Evolutionary conservation across 2,329 filamentous ascomycete genomes (phyloP), one percentile per base, ranked within the genome.

Genomic region (Venturia carpophila): DNA sequence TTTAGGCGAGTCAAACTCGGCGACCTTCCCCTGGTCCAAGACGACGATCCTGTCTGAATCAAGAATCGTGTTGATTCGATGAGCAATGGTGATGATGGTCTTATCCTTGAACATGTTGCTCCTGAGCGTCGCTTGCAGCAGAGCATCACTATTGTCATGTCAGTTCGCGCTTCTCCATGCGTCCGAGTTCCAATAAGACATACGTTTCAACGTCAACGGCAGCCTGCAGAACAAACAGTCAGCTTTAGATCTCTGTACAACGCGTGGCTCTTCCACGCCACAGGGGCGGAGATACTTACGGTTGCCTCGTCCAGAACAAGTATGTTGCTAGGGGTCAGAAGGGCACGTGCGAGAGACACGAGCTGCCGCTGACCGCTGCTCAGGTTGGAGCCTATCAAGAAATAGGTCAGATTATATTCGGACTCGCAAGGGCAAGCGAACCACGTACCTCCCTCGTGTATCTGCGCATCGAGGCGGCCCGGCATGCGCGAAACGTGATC

Each of bases 21-120:
- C 89, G 52, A 99, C 92, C 71, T 87, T 85, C 55, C 94, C 94
- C 76, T 89, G 89, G 73, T 97, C 92, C 6, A 99, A 84, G 62
- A 99, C 94, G 43, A 99, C 87, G 68, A 99, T 94, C 62, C 92
- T 86, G 78, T 99, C 93, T 67, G 83, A 86, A 72, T 88, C 86
- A 17, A 99, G 83, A 71, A 99, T 97, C 13, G 94, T 99, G 79
- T 97, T 97, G 79, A 99, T 96, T 65, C 94, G 88, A 79, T 99
- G 94, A 34, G 94, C 94, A 72, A 99, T 96, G 0, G 94, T 99
- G 76, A 99, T 96, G 76, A 99, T 97, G 45, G 94, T 99, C 64
- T 91, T 87, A 76, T 97, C 91, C 67, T 87, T 83, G 79, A 99
- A 99, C 75, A 86, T 82, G 70, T 77, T 83, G 72, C 82, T 85